Evolutionary conservation across 2,329 filamentous ascomycete genomes (phyloP).

Genomic region (Paramyrothecium sp.): DNA sequence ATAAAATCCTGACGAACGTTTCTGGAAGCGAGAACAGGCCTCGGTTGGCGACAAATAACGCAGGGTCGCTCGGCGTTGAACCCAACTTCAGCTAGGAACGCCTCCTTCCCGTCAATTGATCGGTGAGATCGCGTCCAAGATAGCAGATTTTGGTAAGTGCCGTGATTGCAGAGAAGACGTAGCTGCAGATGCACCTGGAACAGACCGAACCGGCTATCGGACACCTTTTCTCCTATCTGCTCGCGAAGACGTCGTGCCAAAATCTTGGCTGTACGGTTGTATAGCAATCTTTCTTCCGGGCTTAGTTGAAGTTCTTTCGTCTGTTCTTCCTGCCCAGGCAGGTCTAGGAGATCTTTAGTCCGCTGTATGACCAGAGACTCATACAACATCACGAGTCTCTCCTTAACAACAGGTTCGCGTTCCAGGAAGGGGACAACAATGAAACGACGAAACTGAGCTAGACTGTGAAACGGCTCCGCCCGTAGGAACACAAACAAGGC

Average conservation of each 20-base stretch:
- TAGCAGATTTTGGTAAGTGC: constrained; percentile 43
- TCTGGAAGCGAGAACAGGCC: constrained; percentile 24
- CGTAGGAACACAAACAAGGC: constrained; percentile 48
- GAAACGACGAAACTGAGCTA: constrained; percentile 38
- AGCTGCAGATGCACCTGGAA: constrained; percentile 46
- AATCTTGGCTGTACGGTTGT: constrained; percentile 30
- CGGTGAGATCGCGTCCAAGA: constrained; percentile 34
- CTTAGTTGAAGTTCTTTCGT: constrained; percentile 4
- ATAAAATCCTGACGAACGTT: constrained; percentile 13
- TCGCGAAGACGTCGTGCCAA: constrained; percentile 36
- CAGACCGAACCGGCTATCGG: constrained; percentile 36
- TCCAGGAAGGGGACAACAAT: constrained; percentile 39
- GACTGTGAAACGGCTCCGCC: constrained; percentile 37
- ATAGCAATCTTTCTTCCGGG: constrained; percentile 25
- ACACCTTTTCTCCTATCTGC: constrained; percentile 29
- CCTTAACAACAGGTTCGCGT: constrained; percentile 15
- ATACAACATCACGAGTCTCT: constrained; percentile 30
- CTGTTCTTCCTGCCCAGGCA: constrained; percentile 22
- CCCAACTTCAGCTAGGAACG: constrained; percentile 16
- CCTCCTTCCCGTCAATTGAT: constrained; percentile 26
- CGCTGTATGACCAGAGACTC: constrained; percentile 39
- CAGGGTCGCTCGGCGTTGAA: constrained; percentile 22
- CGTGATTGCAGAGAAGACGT: constrained; percentile 48
- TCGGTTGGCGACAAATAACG: constrained; percentile 28
- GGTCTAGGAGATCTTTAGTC: constrained; percentile 35